Evolutionary conservation across 805 yeast genomes (phyloP), one percentile per base, ranked within the genome.

Genomic region (Kazachstania viticola): DNA sequence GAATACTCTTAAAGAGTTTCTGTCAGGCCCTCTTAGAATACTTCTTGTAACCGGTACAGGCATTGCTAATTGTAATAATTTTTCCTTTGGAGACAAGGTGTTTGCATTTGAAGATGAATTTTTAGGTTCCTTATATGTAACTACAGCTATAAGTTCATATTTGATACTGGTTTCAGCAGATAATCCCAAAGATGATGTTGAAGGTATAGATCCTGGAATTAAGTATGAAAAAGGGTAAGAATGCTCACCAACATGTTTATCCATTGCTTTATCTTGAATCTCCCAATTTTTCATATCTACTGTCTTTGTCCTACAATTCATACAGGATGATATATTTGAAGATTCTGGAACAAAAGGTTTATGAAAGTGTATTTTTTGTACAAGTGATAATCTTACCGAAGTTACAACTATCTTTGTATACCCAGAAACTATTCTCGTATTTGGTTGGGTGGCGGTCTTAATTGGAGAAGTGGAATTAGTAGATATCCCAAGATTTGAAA

Each of bases 141-240:
- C 66, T 9, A 58, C 60, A 1, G 94, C 94, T n/a, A 75, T 62
- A 27, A 91, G 59, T 48, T 78, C 82, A 60, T 91, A 91, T 44
- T 69, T 69, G 30, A 91, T 71, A 12, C 67, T 60, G 0, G 77
- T 62, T 14, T 58, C 48, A 2, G 68, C 55, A 31, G 60, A 61
- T 0, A 71, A 48, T 4, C 94, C 85, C 13, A 81, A 51, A 7
- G 58, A 46, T 21, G 75, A 55, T 1, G 94, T 71, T 1, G 94
- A 83, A 1, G 97, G 95, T 19, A 85, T 55, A 16, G 79, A 65
- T 0, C 99, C 98, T 0, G 95, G 94, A 7, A 91, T 52, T 25
- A 91, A 60, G 52, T 84, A 85, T 14, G 94, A 79, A 51, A 91
- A 88, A 2, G 98, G 99, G 53, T 82, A 91, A 1, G 81, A 84